Evolutionary conservation across 2,329 filamentous ascomycete genomes (phyloP), one percentile per base, ranked within the genome.

Genomic region (Xylaria sp.): DNA sequence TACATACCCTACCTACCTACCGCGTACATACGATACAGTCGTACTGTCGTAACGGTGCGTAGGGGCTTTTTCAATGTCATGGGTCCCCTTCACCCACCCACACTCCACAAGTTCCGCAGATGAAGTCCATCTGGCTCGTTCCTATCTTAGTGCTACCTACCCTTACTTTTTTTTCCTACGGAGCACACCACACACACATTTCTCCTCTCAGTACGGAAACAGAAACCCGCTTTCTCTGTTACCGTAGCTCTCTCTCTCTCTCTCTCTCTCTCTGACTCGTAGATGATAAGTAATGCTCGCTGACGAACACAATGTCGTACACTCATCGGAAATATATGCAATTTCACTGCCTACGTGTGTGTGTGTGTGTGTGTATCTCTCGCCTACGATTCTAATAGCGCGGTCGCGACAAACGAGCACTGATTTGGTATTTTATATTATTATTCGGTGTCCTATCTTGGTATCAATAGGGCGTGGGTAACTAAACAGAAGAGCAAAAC

Each of bases 21-120:
- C 16, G 16, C 48, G 48, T 30, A 55, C 10, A 34, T 46, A 16
- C 30, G 8, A 57, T 30, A 30, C 23, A 13, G 52, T 30, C 5
- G 7, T 48, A 48, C 46, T 48, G n/a, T 46, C 6, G 11, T 19
- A 19, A 48, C 46, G n/a, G 46, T 48, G 19, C 46, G 46, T 51
- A 54, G 18, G 54, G 39, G 54, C 11, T 42, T 13, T 42, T 42
- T 9, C 7, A 10, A n/a, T n/a, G n/a, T 42, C 16, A 16, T 16
- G 16, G 16, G 37, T 10, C 37, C 8, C 37, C 8, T 13, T 10
- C 37, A 42, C 13, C 54, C 42, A 44, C 34, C 37, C 55, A 56
- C 56, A 35, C 56, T 61, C 59, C 47, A 57, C 47, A 59, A 50
- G 51, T 56, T 30, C 61, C 55, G 51, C 35, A 9, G 6, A 55